Percentiles rank a stretch among this genome's conserved stretches.
Evolutionary conservation across 2,329 filamentous ascomycete species (phyloP).

Genomic region (Hymenoscyphus scutula): DNA sequence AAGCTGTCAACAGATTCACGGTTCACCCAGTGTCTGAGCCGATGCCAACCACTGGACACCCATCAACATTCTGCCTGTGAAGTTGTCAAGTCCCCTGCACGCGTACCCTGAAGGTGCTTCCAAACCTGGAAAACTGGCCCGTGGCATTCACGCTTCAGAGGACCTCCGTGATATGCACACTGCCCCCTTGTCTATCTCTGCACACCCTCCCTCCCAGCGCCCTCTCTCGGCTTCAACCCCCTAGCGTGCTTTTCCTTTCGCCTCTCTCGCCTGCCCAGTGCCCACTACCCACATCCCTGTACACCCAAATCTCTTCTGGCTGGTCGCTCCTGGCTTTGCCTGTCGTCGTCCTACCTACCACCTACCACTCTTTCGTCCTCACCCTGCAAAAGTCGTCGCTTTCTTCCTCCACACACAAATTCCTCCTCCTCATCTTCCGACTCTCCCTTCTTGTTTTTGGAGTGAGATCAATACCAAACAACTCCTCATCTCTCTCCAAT

Average conservation of each 20-base stretch:
- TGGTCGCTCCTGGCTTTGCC: background rate
- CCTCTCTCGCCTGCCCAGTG: background rate
- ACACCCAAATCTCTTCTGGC: background rate
- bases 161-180: too few species aligned
- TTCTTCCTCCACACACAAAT: conserved; percentile 4
- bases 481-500: conserved; percentile 6
- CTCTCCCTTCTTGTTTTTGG: conserved; percentile 9
- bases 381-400: conserved; percentile 1
- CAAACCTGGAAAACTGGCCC: background rate
- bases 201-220: background rate
- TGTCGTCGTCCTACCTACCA: background rate
- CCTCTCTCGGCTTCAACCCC: background rate
- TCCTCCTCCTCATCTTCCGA: background rate
- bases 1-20: background rate
- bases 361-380: background rate
- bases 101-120: background rate
- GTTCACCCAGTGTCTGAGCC: background rate
- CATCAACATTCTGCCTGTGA: background rate
- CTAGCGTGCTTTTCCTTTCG: background rate
- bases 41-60: background rate
- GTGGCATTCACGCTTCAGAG: too few species aligned
- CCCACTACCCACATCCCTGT: background rate
- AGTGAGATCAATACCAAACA: conserved; percentile 9
- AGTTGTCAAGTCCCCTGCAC: background rate
- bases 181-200: background rate